These are phyloP conservation scores for Colletotrichum godetiae DNA, from an alignment of 2,329 filamentous ascomycete species.

Conservation along the genomic window DNA sequence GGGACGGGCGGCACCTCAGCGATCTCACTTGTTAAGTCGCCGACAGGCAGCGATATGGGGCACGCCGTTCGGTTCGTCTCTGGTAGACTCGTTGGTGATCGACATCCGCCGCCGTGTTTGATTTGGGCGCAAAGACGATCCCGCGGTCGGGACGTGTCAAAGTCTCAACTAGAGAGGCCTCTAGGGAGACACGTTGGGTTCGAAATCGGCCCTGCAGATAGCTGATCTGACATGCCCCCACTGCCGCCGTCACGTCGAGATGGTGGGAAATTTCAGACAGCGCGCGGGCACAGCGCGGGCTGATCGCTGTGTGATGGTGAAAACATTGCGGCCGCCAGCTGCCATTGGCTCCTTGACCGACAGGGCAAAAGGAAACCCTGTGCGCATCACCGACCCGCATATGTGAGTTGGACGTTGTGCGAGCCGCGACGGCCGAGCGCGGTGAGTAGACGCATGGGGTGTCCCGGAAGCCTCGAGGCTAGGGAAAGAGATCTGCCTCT, in stretches of 20 bases:
- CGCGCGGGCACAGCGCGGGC: slow-evolving; percentile 1
- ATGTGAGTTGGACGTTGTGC: slow-evolving; percentile 29
- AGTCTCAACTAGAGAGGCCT: slow-evolving; percentile 3
- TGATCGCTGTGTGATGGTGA: slow-evolving; percentile 5
- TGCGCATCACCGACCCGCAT: slow-evolving; percentile 35
- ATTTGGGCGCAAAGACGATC: slow-evolving; percentile 2
- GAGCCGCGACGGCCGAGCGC: slow-evolving; percentile 26
- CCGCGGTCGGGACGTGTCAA: slow-evolving; percentile 8
- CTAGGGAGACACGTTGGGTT: not conserved
- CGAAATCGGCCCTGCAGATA: slow-evolving; percentile 26
- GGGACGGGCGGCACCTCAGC: not conserved
- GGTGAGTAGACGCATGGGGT: slow-evolving; percentile 12
- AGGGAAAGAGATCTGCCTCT: slow-evolving; percentile 9
- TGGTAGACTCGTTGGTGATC: slow-evolving; percentile 8
- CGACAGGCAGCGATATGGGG: not conserved
- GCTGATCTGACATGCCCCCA: slow-evolving; percentile 31
- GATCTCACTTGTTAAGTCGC: not conserved
- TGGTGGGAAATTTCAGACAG: slow-evolving; percentile 14
- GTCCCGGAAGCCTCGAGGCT: not conserved
- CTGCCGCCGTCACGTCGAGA: slow-evolving; percentile 14
- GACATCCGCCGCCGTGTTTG: slow-evolving; percentile 1
- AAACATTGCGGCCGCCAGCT: not conserved
- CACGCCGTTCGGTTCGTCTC: slow-evolving; percentile 8
- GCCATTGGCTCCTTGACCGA: slow-evolving; percentile 19
- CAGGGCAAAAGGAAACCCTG: slow-evolving; percentile 27